Conservation (phyloP, 1,139 yeast species). For the Geotrichum bryndzae region DNA sequence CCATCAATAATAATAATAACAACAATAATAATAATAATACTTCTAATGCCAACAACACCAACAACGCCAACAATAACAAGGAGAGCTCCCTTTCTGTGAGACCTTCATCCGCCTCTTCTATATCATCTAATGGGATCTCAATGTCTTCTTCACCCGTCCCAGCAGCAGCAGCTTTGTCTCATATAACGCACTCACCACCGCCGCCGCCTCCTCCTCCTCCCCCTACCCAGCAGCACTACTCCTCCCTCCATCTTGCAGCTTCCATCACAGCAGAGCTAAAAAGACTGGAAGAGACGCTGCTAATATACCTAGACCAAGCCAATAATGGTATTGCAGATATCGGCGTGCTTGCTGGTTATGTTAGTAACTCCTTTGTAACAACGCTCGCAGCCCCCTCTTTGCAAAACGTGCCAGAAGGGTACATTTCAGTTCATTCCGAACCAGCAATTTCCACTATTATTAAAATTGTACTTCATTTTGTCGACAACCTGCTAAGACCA, state of each 20-base stretch:
- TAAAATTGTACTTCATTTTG: slow-evolving; percentile 56
- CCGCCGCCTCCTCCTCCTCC: not conserved
- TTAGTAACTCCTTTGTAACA: not conserved
- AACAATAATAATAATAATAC: not conserved
- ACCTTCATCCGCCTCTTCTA: not conserved
- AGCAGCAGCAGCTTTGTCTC: not conserved
- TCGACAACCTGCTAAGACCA: slow-evolving; percentile 60
- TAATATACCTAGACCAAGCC: slow-evolving; percentile 5
- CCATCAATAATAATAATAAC: not conserved
- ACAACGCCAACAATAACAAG: not conserved
- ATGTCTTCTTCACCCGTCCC: not conserved
- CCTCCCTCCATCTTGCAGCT: not conserved
- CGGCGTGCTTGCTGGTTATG: slow-evolving; percentile 2
- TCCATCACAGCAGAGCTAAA: slow-evolving; percentile 1
- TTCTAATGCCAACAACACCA: not conserved
- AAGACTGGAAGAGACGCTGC: slow-evolving; percentile 4
- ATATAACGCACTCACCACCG: not conserved
- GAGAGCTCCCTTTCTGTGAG: not conserved
- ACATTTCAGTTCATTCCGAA: slow-evolving; percentile 35
- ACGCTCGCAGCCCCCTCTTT: not conserved
- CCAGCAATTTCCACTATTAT: slow-evolving; percentile 47
- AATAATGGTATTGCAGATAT: slow-evolving; percentile 3
- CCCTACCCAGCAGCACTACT: not conserved
- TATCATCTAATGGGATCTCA: not conserved
- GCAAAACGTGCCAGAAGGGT: slow-evolving; percentile 1